Conservation (phyloP, 345 rosid species). For the Hibiscus trionum region DNA sequence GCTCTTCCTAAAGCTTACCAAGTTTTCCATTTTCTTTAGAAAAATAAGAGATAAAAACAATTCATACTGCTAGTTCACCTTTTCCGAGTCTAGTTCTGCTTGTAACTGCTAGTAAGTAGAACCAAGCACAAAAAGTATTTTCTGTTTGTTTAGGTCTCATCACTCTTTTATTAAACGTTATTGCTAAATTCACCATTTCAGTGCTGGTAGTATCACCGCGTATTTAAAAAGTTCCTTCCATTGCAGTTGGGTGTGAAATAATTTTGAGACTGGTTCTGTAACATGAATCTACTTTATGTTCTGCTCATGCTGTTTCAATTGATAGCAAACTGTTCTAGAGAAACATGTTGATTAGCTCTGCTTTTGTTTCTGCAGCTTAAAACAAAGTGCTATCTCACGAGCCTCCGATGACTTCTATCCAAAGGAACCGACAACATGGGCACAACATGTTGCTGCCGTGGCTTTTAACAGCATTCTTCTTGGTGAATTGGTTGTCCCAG, state of each 20-base stretch:
- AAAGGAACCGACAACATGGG: constrained; percentile 35
- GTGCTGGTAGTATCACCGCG: neutral
- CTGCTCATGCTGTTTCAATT: neutral
- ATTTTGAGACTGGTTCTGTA: neutral
- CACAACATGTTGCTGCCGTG: constrained; percentile 48
- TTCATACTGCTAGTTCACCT: neutral
- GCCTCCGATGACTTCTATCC: constrained; percentile 58
- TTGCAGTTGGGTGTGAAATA: neutral
- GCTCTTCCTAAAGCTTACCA: neutral
- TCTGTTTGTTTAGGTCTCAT: neutral
- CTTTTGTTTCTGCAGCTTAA: constrained; percentile 28
- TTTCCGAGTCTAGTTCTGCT: neutral
- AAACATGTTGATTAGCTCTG: neutral
- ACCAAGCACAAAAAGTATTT: neutral
- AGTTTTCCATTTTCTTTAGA: neutral
- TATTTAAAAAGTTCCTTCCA: neutral
- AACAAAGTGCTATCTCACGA: constrained; percentile 38
- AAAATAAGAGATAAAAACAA: neutral
- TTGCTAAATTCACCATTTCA: neutral
- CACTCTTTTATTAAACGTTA: neutral
- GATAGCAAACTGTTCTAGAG: neutral
- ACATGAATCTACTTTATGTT: neutral
- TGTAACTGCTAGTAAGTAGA: neutral
- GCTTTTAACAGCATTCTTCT: constrained; percentile 51
- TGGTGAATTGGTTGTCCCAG: constrained; percentile 54